These are phyloP conservation scores for Artemisia argyi DNA, from an alignment of 129 eudicot species.

Conservation along the genomic window DNA sequence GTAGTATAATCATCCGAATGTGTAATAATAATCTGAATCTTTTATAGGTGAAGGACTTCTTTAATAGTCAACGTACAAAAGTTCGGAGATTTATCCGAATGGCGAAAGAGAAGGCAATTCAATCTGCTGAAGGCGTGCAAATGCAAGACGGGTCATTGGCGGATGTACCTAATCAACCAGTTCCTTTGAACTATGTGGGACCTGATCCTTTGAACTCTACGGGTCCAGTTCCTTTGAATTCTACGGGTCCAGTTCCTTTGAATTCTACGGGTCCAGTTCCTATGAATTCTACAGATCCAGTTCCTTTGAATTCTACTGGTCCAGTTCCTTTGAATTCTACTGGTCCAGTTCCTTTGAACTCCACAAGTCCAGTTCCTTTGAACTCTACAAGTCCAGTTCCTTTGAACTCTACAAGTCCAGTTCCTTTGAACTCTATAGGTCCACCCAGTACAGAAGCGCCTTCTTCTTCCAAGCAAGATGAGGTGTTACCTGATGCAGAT, in stretches of 20 bases:
- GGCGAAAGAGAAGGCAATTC: constrained; percentile 68
- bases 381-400: constrained; percentile 51
- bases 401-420: constrained; percentile 38
- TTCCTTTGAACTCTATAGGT: constrained; percentile 49
- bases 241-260: constrained; percentile 53
- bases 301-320: constrained; percentile 47
- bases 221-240: constrained; percentile 59
- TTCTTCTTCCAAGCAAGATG: constrained; percentile 60
- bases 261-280: constrained; percentile 51
- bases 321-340: constrained; percentile 59
- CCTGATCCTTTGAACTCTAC: constrained; percentile 24
- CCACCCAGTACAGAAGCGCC: constrained; percentile 51
- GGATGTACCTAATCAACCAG: constrained; percentile 37
- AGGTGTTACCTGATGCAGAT: constrained; percentile 48
- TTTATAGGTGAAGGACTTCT: constrained; percentile 80
- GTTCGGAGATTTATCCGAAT: constrained; percentile 74
- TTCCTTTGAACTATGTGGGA: constrained; percentile 56
- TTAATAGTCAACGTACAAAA: constrained; percentile 67
- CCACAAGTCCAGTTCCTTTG: constrained; percentile 52
- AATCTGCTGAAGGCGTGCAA: constrained; percentile 39
- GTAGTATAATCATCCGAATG: background rate
- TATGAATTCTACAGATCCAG: constrained; percentile 38
- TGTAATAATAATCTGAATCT: background rate
- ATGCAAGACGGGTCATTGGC: constrained; percentile 41
- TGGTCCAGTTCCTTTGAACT: constrained; percentile 59